Evolutionary conservation across 2,329 filamentous ascomycete genomes (phyloP).

Genomic region (Coniochaeta ligniaria): DNA sequence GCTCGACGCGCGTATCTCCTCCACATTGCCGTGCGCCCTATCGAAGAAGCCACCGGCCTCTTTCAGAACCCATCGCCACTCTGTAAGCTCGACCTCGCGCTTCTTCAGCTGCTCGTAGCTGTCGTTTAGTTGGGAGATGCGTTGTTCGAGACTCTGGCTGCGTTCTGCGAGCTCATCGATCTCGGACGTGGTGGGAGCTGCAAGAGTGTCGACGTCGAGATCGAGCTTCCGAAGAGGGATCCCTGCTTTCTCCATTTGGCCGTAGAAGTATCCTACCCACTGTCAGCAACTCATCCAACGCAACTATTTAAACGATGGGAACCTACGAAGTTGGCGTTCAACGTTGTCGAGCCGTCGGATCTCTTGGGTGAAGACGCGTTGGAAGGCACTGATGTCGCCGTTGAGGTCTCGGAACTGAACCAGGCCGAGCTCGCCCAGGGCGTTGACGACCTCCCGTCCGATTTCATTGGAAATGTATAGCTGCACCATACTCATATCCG

Average conservation of each 20-base stretch:
- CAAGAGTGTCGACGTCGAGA: conserved; percentile 80
- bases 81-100: conserved; percentile 89
- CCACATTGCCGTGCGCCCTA: conserved; percentile 88
- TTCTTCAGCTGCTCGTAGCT: conserved; percentile 99
- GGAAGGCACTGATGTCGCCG: conserved; percentile 85
- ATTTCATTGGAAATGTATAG: conserved; percentile 99
- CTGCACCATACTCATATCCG: conserved; percentile 99
- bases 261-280: conserved; percentile 74
- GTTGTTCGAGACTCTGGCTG: conserved; percentile 85
- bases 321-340: conserved; percentile 89
- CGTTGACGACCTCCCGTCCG: conserved; percentile 92
- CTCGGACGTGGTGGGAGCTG: conserved; percentile 83
- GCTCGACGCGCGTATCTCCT: conserved; percentile 88
- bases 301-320: neutral
- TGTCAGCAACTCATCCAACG: neutral
- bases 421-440: conserved; percentile 88
- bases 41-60: conserved; percentile 98
- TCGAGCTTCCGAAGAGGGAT: conserved; percentile 86
- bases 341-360: conserved; percentile 97
- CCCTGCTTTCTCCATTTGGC: conserved; percentile 88
- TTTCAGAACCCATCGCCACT: conserved; percentile 96
- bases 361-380: conserved; percentile 95
- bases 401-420: conserved; percentile 98
- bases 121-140: conserved; percentile 86
- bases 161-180: conserved; percentile 94